These are phyloP conservation scores for Pleurotus eryngii DNA, from an alignment of 768 basidiomycete species.

Conservation along the genomic window DNA sequence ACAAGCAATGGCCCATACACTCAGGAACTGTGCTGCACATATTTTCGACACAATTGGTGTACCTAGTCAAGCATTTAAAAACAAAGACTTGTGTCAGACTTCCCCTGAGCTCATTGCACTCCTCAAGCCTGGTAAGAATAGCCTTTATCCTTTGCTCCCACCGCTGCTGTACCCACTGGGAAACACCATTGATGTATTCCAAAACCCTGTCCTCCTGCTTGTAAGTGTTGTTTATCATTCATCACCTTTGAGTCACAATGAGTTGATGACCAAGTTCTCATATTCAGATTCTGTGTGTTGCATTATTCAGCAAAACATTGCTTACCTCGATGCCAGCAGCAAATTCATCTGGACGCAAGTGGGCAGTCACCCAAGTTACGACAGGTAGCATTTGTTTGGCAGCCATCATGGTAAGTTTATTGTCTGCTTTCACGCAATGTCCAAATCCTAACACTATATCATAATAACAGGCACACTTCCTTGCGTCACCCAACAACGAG, in stretches of 20 bases:
- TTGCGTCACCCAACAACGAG: not conserved
- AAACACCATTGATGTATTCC: not conserved
- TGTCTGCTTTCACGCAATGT: too few relatives aligned
- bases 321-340: not conserved
- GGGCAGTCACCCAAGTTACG: not conserved
- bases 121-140: too few relatives aligned
- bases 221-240: not conserved
- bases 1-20: not conserved
- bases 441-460: too few relatives aligned
- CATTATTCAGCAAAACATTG: too few relatives aligned
- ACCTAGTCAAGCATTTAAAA: not conserved
- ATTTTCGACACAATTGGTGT: not conserved
- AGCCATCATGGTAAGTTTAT: not conserved
- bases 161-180: not conserved
- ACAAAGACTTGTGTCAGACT: too few relatives aligned
- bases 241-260: too few relatives aligned
- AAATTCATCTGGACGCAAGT: not conserved
- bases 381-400: not conserved
- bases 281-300: too few relatives aligned
- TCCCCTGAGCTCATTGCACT: not conserved
- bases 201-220: not conserved
- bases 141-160: not conserved
- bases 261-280: too few relatives aligned
- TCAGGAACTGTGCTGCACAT: not conserved
- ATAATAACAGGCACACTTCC: not conserved